phyloP scores from a whole-genome alignment of 306 rosid genomes.

The Castanopsis chinensis region DNA sequence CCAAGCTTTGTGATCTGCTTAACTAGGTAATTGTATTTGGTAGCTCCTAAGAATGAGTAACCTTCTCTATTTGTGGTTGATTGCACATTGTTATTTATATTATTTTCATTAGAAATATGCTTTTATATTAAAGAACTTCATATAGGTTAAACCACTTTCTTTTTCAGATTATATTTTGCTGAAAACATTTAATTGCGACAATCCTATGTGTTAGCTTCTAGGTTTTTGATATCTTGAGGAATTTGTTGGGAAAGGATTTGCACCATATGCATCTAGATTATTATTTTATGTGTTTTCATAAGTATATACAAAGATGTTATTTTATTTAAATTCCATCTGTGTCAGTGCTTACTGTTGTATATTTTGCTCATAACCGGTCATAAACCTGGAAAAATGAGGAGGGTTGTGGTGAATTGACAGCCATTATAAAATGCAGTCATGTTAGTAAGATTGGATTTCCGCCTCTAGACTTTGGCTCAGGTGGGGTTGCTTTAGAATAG shows the following conservation, averaged over 20 bases:
- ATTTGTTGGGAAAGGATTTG: background rate
- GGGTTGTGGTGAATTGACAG: too few species aligned
- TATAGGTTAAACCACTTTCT: background rate
- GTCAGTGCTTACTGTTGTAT: too few species aligned
- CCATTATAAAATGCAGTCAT: too few species aligned
- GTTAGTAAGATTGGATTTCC: too few species aligned
- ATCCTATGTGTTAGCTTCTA: background rate
- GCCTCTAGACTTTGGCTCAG: background rate
- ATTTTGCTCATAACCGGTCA: too few species aligned
- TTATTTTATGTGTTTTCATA: background rate
- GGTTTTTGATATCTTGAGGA: background rate
- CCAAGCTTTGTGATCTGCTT: slow-evolving; percentile 65
- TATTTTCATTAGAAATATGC: background rate
- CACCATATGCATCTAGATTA: background rate
- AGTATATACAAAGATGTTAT: background rate
- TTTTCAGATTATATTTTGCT: background rate
- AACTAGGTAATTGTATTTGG: slow-evolving; percentile 51
- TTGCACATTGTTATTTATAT: background rate
- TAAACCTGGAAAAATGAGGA: too few species aligned
- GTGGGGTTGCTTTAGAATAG: background rate
- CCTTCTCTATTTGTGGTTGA: background rate
- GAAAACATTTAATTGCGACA: background rate
- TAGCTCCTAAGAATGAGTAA: background rate
- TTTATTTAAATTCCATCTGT: too few species aligned
- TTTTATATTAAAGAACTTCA: background rate